Evolutionary conservation across 345 rosid species (phyloP).

Genomic region (Eutrema heterophyllum): DNA sequence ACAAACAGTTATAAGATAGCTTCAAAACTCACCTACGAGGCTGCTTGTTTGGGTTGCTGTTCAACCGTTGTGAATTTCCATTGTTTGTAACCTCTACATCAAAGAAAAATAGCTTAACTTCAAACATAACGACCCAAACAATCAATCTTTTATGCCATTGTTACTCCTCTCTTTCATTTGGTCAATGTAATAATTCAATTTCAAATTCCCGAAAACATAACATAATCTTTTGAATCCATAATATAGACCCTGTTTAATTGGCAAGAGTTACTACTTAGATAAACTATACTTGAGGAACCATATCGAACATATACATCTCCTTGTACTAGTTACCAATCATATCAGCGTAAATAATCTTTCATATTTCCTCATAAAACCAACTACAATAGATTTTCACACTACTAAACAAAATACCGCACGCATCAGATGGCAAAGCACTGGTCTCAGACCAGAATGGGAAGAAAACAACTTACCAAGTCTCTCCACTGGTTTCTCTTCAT

Average conservation of each 20-base stretch:
- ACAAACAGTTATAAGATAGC: neutral
- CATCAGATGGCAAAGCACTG: neutral
- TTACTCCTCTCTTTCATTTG: neutral
- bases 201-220: neutral
- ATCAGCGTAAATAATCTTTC: neutral
- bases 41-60: slow-evolving; percentile 28
- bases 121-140: neutral
- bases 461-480: slow-evolving; percentile 23
- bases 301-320: neutral
- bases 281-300: slow-evolving; percentile 2
- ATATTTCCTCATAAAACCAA: neutral
- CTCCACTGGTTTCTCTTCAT: slow-evolving; percentile 10
- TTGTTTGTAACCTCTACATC: slow-evolving; percentile 18
- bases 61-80: neutral
- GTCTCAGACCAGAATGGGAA: neutral
- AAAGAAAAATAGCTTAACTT: neutral
- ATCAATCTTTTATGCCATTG: neutral
- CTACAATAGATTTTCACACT: neutral
- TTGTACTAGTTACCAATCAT: slow-evolving; percentile 4
- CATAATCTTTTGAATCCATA: neutral
- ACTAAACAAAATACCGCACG: neutral
- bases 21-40: slow-evolving; percentile 30
- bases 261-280: neutral
- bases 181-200: neutral
- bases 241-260: neutral